Conservation (phyloP, 208 protist genomes). For the Trypanosoma rangeli region DNA sequence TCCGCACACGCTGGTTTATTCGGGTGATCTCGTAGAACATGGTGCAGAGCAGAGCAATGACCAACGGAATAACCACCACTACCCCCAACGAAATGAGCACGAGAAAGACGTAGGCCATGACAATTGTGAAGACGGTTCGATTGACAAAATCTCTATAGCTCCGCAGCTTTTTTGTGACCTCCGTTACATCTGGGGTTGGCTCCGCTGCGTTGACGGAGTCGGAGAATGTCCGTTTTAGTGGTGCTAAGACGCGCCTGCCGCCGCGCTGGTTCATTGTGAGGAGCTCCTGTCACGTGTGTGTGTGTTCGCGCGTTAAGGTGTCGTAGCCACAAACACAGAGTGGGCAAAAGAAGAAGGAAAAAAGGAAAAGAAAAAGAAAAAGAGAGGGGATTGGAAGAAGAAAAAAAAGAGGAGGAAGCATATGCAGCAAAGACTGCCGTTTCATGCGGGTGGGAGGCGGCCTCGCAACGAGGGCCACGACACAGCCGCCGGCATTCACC, state of each 20-base stretch:
- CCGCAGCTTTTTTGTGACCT: conserved; percentile 27
- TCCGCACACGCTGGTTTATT: conserved; percentile 76
- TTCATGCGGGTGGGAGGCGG: too few species aligned
- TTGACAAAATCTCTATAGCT: conserved; percentile 78
- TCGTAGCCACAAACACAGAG: conserved; percentile 2
- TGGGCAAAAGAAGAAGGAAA: conserved; percentile 7
- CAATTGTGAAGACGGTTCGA: conserved; percentile 77
- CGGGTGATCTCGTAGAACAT: conserved; percentile 91
- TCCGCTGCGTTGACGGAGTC: background rate
- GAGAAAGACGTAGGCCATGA: conserved; percentile 89
- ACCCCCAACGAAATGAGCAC: conserved; percentile 74
- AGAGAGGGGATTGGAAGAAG: background rate
- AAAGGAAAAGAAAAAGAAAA: conserved; percentile 16
- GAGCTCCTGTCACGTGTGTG: background rate
- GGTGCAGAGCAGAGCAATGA: conserved; percentile 62
- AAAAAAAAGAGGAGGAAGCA: background rate
- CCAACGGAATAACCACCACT: conserved; percentile 59
- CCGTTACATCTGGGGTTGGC: background rate
- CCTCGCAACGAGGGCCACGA: too few species aligned
- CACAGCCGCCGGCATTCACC: too few species aligned
- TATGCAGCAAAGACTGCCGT: too few species aligned
- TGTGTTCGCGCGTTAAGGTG: background rate
- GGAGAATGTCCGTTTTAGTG: conserved; percentile 16
- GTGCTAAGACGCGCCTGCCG: conserved; percentile 24
- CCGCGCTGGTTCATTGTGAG: conserved; percentile 16